phyloP scores from a whole-genome alignment of 108 stramenopile genomes.

The Chaetoceros tenuissimus region DNA sequence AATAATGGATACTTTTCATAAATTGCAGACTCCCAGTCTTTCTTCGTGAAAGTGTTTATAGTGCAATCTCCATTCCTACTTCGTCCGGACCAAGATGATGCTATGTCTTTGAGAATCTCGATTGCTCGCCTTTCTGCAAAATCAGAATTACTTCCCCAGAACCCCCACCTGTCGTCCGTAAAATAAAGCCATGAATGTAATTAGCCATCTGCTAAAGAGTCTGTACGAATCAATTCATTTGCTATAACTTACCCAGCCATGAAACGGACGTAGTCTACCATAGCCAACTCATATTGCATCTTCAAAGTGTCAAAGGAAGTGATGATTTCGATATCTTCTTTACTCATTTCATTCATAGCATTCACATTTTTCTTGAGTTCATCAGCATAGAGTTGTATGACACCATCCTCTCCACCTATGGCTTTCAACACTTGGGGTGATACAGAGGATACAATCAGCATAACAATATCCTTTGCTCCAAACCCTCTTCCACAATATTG shows the following conservation, averaged over 20 bases:
- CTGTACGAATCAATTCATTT: no score
- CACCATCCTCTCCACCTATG: neutral
- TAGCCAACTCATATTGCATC: neutral
- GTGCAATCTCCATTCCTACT: neutral
- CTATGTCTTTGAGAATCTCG: neutral
- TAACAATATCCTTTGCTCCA: constrained; percentile 3
- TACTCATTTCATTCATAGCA: neutral
- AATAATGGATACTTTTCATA: neutral
- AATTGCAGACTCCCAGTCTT: neutral
- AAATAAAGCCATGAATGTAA: no score
- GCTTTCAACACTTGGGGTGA: neutral
- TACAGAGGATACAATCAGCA: constrained; percentile 1
- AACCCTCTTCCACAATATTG: constrained; percentile 2
- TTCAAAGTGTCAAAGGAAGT: neutral
- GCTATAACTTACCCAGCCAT: neutral
- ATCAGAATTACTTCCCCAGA: neutral
- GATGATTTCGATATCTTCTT: neutral
- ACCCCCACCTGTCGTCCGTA: no score
- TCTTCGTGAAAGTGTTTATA: neutral
- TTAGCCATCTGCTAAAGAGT: no score
- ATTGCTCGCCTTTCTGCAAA: neutral
- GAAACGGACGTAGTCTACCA: neutral
- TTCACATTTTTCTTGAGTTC: neutral
- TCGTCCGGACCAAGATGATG: neutral
- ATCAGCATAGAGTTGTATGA: neutral